These are phyloP conservation scores for Wickerhamiella kurtzmanii DNA, from an alignment of 805 yeast species.

Conservation along the genomic window DNA sequence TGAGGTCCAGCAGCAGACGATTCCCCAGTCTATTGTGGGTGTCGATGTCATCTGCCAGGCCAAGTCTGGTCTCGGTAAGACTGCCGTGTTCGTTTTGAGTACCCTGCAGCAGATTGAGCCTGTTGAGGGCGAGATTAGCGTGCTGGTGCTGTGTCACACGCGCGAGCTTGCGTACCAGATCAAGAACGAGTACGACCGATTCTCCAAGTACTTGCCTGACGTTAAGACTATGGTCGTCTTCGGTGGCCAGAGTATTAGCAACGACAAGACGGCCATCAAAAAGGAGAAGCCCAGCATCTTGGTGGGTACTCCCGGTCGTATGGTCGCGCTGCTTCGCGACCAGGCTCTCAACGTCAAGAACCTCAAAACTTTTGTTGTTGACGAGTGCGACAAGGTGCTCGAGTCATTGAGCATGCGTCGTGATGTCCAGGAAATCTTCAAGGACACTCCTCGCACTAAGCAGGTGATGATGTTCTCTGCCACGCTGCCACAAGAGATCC, in stretches of 20 bases:
- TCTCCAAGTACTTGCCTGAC: constrained; percentile 97
- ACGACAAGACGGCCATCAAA: constrained; percentile 77
- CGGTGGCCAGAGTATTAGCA: constrained; percentile 82
- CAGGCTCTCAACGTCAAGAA: constrained; percentile 74
- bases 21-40: constrained; percentile 95
- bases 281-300: constrained; percentile 93
- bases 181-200: constrained; percentile 91
- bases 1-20: constrained; percentile 97
- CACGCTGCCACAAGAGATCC: constrained; percentile 82
- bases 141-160: constrained; percentile 92
- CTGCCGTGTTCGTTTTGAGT: constrained; percentile 92
- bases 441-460: constrained; percentile 94
- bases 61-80: constrained; percentile 98
- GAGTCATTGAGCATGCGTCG: constrained; percentile 91
- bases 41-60: constrained; percentile 98
- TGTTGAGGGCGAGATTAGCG: constrained; percentile 90
- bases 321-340: constrained; percentile 86
- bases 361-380: constrained; percentile 88
- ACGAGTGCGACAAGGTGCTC: constrained; percentile 96
- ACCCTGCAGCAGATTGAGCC: constrained; percentile 96
- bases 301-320: constrained; percentile 97
- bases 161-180: constrained; percentile 98
- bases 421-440: constrained; percentile 95
- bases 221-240: constrained; percentile 92
- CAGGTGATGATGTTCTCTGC: constrained; percentile 99